A percentile compares a stretch with the other conserved stretches of the same genome.
Evolutionary conservation across 2,329 filamentous ascomycete genomes (phyloP).

Genomic region (Trichoderma sp.): DNA sequence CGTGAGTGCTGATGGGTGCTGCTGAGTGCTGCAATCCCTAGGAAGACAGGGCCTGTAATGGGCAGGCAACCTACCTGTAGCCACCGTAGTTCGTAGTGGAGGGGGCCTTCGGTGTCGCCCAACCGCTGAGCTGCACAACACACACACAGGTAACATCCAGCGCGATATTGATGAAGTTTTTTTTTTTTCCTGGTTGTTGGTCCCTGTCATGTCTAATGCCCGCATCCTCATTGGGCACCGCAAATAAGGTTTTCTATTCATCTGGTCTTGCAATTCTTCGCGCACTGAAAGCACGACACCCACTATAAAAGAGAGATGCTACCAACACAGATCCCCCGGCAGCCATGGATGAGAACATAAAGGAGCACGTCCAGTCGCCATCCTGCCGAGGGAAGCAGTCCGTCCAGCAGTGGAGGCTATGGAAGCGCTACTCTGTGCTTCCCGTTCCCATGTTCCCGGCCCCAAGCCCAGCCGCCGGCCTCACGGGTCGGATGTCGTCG

Average conservation of each 20-base stretch:
- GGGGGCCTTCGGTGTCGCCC: neutral
- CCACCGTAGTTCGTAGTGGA: neutral
- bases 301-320: neutral
- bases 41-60: neutral
- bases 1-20: neutral
- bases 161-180: neutral
- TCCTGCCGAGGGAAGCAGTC: neutral
- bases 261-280: neutral
- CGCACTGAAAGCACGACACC: neutral
- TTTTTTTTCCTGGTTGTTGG: neutral
- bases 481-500: neutral
- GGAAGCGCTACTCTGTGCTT: neutral
- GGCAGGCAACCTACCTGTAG: neutral
- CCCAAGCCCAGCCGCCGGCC: constrained; percentile 2
- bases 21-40: neutral
- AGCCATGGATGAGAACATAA: neutral
- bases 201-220: neutral
- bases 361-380: neutral
- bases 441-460: neutral
- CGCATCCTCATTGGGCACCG: neutral
- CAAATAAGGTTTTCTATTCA: neutral
- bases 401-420: neutral
- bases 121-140: neutral
- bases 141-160: neutral
- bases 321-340: neutral